phyloP scores from a whole-genome alignment of 2,329 filamentous ascomycete genomes.

The Penicillium crustosum region DNA sequence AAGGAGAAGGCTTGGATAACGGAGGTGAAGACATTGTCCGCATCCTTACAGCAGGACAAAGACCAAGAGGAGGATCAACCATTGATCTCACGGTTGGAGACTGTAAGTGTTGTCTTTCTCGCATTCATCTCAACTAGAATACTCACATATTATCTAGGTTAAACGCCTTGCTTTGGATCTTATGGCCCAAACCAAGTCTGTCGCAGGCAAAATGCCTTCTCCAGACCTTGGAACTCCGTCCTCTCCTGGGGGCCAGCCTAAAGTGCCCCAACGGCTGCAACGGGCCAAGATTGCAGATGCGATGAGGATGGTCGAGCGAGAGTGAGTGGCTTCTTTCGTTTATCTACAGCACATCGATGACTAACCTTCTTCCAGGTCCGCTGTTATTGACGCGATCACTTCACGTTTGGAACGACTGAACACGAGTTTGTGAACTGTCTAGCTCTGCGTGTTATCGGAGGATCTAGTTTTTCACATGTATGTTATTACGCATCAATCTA shows the following conservation, averaged over 20 bases:
- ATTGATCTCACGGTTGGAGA: slow-evolving; percentile 40
- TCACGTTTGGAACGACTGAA: slow-evolving; percentile 43
- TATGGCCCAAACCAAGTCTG: slow-evolving; percentile 38
- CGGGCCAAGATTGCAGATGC: slow-evolving; percentile 49
- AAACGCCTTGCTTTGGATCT: slow-evolving; percentile 42
- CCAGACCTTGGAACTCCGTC: slow-evolving; percentile 31
- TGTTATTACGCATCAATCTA: not conserved
- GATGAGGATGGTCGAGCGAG: slow-evolving; percentile 52
- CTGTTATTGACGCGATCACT: slow-evolving; percentile 46
- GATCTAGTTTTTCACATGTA: not conserved
- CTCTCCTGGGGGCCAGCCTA: slow-evolving; percentile 33
- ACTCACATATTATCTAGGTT: slow-evolving; percentile 33
- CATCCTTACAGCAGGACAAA: slow-evolving; percentile 31
- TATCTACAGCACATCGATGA: not conserved
- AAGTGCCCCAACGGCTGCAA: slow-evolving; percentile 45
- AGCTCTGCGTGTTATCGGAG: not conserved
- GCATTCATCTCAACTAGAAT: not conserved
- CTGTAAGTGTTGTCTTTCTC: slow-evolving; percentile 30
- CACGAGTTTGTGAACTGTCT: slow-evolving; percentile 30
- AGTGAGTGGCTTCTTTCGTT: slow-evolving; percentile 33
- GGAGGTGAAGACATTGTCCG: slow-evolving; percentile 44
- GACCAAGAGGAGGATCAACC: slow-evolving; percentile 26
- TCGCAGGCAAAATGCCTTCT: slow-evolving; percentile 31
- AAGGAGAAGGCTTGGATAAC: slow-evolving; percentile 48
- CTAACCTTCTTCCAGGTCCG: slow-evolving; percentile 34